Conservation (phyloP, 306 rosid species). For the Citrullus amarus region DNA sequence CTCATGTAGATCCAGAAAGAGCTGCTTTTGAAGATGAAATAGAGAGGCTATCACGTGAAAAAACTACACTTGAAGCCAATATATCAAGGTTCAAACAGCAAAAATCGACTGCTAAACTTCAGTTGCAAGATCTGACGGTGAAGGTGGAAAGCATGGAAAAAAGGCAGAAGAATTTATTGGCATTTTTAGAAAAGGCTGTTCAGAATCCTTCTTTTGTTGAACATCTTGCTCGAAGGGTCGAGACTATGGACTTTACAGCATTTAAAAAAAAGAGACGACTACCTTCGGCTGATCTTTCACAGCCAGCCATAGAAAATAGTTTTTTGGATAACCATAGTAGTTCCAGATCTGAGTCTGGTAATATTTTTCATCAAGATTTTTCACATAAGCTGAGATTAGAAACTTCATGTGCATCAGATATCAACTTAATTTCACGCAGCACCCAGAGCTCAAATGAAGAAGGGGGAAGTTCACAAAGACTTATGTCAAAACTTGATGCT, state of each 20-base stretch:
- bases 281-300: slow-evolving; percentile 46
- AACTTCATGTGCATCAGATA: slow-evolving; percentile 69
- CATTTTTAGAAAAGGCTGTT: slow-evolving; percentile 52
- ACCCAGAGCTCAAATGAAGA: slow-evolving; percentile 84
- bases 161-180: slow-evolving; percentile 52
- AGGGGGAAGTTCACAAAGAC: slow-evolving; percentile 45
- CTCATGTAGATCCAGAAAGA: slow-evolving; percentile 69
- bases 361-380: slow-evolving; percentile 71
- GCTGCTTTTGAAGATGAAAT: slow-evolving; percentile 80
- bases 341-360: slow-evolving; percentile 58
- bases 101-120: slow-evolving; percentile 41
- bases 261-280: slow-evolving; percentile 80
- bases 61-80: slow-evolving; percentile 53
- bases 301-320: slow-evolving; percentile 38
- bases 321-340: slow-evolving; percentile 53
- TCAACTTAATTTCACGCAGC: slow-evolving; percentile 72
- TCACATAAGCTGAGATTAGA: slow-evolving; percentile 71
- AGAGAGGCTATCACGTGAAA: slow-evolving; percentile 60
- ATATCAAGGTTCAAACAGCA: slow-evolving; percentile 45
- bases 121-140: slow-evolving; percentile 40
- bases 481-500: slow-evolving; percentile 42
- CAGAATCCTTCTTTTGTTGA: slow-evolving; percentile 54
- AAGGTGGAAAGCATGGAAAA: slow-evolving; percentile 48
- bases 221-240: slow-evolving; percentile 55
- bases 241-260: slow-evolving; percentile 64